Evolutionary conservation across 1,284 basidiomycete species (phyloP).

Genomic region (Cutaneotrichosporon cutaneum): DNA sequence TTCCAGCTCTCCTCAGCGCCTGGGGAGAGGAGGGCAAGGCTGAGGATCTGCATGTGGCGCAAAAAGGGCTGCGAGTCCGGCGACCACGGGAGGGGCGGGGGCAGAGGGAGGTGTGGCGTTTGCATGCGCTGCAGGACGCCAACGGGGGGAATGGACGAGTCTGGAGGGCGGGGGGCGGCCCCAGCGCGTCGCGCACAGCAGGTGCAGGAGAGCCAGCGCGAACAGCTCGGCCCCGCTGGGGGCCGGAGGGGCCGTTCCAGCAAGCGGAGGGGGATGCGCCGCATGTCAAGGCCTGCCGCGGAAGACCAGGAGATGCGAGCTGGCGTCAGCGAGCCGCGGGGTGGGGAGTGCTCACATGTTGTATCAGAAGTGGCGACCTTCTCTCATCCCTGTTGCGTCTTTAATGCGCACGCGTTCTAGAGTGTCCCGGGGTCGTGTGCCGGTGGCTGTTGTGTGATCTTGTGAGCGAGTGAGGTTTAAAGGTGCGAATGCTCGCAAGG

Average conservation of each 20-base stretch:
- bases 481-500: not conserved
- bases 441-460: not conserved
- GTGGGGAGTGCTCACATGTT: not conserved
- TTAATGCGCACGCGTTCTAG: not conserved
- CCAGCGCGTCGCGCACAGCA: slow-evolving; percentile 23
- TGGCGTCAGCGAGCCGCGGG: not conserved
- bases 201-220: slow-evolving; percentile 44
- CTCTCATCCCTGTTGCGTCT: not conserved
- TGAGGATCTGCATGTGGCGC: slow-evolving; percentile 42
- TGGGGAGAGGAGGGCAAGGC: slow-evolving; percentile 30
- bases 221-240: slow-evolving; percentile 40
- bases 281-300: slow-evolving; percentile 4
- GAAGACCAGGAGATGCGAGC: not conserved
- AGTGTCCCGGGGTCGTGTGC: not conserved
- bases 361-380: not conserved
- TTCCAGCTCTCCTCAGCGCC: slow-evolving; percentile 37
- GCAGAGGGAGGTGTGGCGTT: slow-evolving; percentile 40
- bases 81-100: slow-evolving; percentile 46
- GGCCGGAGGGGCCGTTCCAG: slow-evolving; percentile 5
- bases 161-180: not conserved
- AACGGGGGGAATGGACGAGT: slow-evolving; percentile 16
- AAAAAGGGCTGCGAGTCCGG: slow-evolving; percentile 45
- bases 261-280: slow-evolving; percentile 4
- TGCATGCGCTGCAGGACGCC: slow-evolving; percentile 21
- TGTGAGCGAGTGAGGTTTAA: not conserved